Conservation (phyloP, 2,329 filamentous ascomycete species). For the Penicillium paneum region DNA sequence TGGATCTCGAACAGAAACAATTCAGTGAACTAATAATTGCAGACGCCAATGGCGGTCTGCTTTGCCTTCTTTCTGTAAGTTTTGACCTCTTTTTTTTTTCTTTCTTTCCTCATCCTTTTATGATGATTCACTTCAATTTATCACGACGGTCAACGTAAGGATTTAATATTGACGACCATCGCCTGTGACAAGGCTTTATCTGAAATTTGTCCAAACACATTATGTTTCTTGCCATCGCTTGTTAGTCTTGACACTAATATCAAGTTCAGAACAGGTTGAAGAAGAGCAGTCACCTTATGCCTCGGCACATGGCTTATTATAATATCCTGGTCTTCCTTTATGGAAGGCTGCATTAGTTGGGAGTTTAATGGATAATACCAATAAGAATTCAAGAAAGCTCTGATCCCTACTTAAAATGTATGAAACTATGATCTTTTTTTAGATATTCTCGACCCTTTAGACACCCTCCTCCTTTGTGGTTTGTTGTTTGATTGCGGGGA, state of each 20-base stretch:
- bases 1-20: conserved; percentile 20
- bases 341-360: conserved; percentile 17
- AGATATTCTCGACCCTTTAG: background rate
- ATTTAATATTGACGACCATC: conserved; percentile 70
- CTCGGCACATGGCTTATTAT: conserved; percentile 8
- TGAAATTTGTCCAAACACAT: conserved; percentile 21
- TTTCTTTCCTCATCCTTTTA: conserved; percentile 40
- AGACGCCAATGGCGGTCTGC: conserved; percentile 2
- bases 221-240: conserved; percentile 14
- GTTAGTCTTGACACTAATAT: conserved; percentile 18
- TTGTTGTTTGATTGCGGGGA: conserved; percentile 17
- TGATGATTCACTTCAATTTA: conserved; percentile 67
- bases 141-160: conserved; percentile 88
- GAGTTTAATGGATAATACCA: conserved; percentile 6
- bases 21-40: conserved; percentile 7
- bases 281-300: background rate
- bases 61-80: conserved; percentile 3
- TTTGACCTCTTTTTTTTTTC: background rate
- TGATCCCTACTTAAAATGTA: background rate
- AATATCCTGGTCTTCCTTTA: conserved; percentile 7
- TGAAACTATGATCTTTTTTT: background rate
- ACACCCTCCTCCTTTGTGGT: conserved; percentile 7
- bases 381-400: background rate
- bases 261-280: conserved; percentile 9
- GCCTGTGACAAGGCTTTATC: conserved; percentile 69